Evolutionary conservation across 2,329 filamentous ascomycete genomes (phyloP).

Genomic region (Dichotomopilus funicola): DNA sequence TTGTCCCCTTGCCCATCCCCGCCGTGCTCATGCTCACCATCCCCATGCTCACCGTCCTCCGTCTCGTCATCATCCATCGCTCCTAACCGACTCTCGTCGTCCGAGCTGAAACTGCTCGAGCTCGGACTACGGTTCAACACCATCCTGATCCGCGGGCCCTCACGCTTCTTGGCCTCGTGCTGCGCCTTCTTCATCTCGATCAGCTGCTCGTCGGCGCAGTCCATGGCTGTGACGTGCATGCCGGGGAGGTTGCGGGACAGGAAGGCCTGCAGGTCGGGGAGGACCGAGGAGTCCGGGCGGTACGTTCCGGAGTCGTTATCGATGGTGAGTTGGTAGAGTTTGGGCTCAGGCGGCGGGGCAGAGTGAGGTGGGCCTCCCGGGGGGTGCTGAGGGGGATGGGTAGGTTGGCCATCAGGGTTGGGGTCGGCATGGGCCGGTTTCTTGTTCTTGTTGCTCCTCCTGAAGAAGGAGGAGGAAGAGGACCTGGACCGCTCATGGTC

Average conservation of each 20-base stretch:
- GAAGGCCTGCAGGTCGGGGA: constrained; percentile 66
- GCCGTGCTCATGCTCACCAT: constrained; percentile 10
- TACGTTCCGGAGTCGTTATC: constrained; percentile 96
- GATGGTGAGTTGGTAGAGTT: constrained; percentile 77
- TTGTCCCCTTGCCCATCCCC: not conserved
- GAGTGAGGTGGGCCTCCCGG: constrained; percentile 40
- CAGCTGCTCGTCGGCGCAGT: constrained; percentile 73
- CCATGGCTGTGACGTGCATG: constrained; percentile 64
- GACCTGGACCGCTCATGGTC: not conserved
- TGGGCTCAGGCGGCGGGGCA: constrained; percentile 40
- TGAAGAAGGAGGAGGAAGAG: not conserved
- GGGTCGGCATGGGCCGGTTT: constrained; percentile 22
- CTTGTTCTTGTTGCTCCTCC: constrained; percentile 19
- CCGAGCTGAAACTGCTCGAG: constrained; percentile 44
- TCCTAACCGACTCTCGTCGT: constrained; percentile 46
- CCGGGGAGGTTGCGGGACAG: constrained; percentile 69
- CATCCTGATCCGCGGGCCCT: constrained; percentile 46
- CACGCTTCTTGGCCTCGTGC: constrained; percentile 63
- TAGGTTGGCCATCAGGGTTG: constrained; percentile 32
- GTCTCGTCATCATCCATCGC: constrained; percentile 30
- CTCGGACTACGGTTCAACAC: constrained; percentile 51
- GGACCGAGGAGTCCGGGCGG: constrained; percentile 69
- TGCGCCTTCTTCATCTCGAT: constrained; percentile 70
- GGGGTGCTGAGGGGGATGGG: constrained; percentile 42
- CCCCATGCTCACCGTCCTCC: constrained; percentile 11